Evolutionary conservation across 257 asterid species (phyloP), one percentile per base, ranked within the genome.

Genomic region (Solanum phureja): DNA sequence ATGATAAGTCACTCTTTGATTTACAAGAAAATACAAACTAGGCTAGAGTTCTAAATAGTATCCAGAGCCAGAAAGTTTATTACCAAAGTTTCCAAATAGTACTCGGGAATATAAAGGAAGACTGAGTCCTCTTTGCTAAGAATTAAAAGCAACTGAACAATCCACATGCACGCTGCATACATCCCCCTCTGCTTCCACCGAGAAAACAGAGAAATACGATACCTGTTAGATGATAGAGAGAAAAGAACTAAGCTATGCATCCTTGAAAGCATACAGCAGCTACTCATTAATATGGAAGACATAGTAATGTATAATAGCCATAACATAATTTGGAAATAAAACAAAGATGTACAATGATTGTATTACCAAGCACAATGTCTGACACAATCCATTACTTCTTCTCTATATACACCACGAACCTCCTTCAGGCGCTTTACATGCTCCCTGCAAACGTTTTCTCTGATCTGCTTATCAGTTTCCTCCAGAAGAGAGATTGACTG

Each of bases 101-200:
- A 96, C 89, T 96, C 99, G 87, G 99, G 98, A 90, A 95, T 62
- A 71, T 94, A 96, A 90, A 90, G 75, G 90, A 96, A 96, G 89
- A 94, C 83, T 0, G 94, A 90, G 74, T 95, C 98, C 90, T 90
- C 88, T 93, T 93, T 94, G 97, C 99, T 96, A 90, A 95, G 94
- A 90, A 93, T 93, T 34, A 96, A 92, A 91, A 96, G 97, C 89
- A 96, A 90, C 87, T 96, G 99, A 56, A 95, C 98, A 87, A 95
- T 92, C 98, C 98, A 96, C 97, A 95, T 92, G 95, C 99, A 96
- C 6, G 95, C 76, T 9, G 98, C 98, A 74, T 95, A 96, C 94
- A 95, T 93, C 86, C 98, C 99, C 92, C 98, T 94, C 92, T 94
- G 99, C 93, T 95, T 96, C 98, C 98, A 96, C 86, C 93, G 95